Percentiles rank a stretch among this genome's conserved stretches.
Evolutionary conservation across 2,329 filamentous ascomycete genomes (phyloP).

Genomic region (Chrysosporium keratinophilum): DNA sequence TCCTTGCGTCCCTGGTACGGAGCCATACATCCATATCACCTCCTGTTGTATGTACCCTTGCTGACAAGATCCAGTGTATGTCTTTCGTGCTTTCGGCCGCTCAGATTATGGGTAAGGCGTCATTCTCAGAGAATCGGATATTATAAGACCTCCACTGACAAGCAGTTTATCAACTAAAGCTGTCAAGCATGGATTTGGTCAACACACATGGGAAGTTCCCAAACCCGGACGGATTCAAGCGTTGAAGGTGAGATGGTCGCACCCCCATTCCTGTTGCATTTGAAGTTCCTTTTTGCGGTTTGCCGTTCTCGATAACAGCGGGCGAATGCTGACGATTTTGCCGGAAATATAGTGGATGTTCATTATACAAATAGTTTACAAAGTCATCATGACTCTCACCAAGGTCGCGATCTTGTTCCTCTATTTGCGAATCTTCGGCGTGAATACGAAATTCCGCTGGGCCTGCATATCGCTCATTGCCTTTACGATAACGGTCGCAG

Average conservation of each 20-base stretch:
- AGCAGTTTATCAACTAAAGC: not conserved
- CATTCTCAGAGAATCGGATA: not conserved
- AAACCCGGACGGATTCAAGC: not conserved
- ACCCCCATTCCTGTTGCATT: not conserved
- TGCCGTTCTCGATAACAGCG: not conserved
- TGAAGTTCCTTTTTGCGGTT: not conserved
- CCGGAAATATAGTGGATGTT: conserved; percentile 3
- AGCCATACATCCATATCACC: not conserved
- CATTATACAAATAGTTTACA: conserved; percentile 10
- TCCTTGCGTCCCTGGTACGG: conserved; percentile 6
- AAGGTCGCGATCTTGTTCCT: conserved; percentile 15
- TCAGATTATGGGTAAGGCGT: conserved; percentile 10
- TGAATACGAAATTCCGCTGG: conserved; percentile 12
- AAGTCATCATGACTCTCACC: conserved; percentile 10
- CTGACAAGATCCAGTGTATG: conserved; percentile 3
- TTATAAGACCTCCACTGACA: not conserved
- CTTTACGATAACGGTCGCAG: conserved; percentile 1
- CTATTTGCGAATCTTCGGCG: conserved; percentile 14
- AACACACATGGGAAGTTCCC: conserved; percentile 5
- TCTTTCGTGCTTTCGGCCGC: conserved; percentile 4
- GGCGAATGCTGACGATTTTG: not conserved
- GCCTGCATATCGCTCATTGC: conserved; percentile 11
- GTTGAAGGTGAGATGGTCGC: conserved; percentile 7
- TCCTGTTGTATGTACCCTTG: not conserved
- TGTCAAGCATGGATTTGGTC: conserved; percentile 11